A percentile compares a stretch with the other conserved stretches of the same genome.
phyloP scores from a whole-genome alignment of 352 stramenopile genomes.

The Phytophthora boehmeriae region DNA sequence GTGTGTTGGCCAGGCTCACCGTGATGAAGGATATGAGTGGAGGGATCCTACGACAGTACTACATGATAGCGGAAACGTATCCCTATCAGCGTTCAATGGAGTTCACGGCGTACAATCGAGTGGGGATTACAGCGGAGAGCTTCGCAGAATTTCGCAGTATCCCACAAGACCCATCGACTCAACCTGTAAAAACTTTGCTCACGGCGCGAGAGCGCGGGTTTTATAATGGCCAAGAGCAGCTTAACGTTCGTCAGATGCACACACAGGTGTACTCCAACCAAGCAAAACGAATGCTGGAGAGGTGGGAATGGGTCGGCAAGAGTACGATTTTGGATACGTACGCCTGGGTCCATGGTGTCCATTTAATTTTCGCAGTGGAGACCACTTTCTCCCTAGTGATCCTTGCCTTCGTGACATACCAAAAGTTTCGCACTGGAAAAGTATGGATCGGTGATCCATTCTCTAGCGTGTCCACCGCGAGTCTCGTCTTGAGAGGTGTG shows the following conservation, averaged over 20 bases:
- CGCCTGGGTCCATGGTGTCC: slow-evolving; percentile 32
- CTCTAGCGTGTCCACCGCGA: slow-evolving; percentile 22
- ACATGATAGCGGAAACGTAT: slow-evolving; percentile 27
- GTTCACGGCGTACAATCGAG: slow-evolving; percentile 31
- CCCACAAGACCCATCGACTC: background rate
- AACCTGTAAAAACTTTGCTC: slow-evolving; percentile 31
- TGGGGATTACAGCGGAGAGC: slow-evolving; percentile 14
- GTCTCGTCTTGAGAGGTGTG: slow-evolving; percentile 7
- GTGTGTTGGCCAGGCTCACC: slow-evolving; percentile 21
- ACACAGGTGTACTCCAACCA: background rate
- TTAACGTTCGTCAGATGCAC: slow-evolving; percentile 24
- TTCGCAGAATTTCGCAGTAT: slow-evolving; percentile 20
- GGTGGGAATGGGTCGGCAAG: slow-evolving; percentile 20
- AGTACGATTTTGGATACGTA: slow-evolving; percentile 19
- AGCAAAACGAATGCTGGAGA: slow-evolving; percentile 2
- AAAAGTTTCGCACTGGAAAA: slow-evolving; percentile 18
- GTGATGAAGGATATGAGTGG: slow-evolving; percentile 22
- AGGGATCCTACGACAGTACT: slow-evolving; percentile 14
- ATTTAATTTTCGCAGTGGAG: slow-evolving; percentile 25
- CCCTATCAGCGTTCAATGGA: slow-evolving; percentile 28
- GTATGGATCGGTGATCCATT: slow-evolving; percentile 41
- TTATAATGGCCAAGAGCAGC: slow-evolving; percentile 32
- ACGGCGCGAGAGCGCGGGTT: slow-evolving; percentile 31
- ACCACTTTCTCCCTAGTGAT: slow-evolving; percentile 21
- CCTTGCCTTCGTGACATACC: slow-evolving; percentile 22